Evolutionary conservation across 192 early-diverging fungal genomes (phyloP).

Genomic region (Martensiomyces pterosporus): DNA sequence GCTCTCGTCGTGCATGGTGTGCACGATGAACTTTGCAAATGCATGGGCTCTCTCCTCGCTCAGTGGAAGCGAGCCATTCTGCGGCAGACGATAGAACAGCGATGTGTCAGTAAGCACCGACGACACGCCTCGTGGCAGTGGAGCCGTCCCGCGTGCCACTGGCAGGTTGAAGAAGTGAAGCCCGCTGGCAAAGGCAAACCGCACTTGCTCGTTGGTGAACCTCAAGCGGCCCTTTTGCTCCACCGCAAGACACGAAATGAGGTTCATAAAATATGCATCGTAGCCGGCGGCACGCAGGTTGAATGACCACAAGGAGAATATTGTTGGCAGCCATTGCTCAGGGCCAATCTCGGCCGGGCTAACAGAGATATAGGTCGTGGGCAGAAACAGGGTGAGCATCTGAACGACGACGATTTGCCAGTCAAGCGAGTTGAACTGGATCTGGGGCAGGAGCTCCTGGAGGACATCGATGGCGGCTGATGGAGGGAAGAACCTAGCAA

Average conservation of each 20-base stretch:
- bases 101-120: slow-evolving; percentile 24
- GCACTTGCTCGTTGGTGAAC: slow-evolving; percentile 39
- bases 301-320: slow-evolving; percentile 82
- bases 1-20: slow-evolving; percentile 61
- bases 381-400: slow-evolving; percentile 65
- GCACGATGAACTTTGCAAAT: slow-evolving; percentile 77
- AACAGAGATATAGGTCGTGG: slow-evolving; percentile 51
- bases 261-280: slow-evolving; percentile 66
- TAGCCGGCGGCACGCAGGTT: slow-evolving; percentile 55
- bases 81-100: slow-evolving; percentile 32
- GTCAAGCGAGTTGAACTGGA: slow-evolving; percentile 67
- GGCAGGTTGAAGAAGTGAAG: slow-evolving; percentile 47
- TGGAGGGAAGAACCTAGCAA: slow-evolving; percentile 69
- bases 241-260: slow-evolving; percentile 66
- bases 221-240: slow-evolving; percentile 31
- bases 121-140: slow-evolving; percentile 19
- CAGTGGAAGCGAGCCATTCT: slow-evolving; percentile 25
- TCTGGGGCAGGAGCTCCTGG: slow-evolving; percentile 68
- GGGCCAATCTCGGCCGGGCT: slow-evolving; percentile 13
- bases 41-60: slow-evolving; percentile 42
- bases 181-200: slow-evolving; percentile 48
- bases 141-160: slow-evolving; percentile 11
- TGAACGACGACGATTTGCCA: slow-evolving; percentile 56
- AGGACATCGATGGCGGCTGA: slow-evolving; percentile 69
- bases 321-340: slow-evolving; percentile 69